Evolutionary conservation across 306 rosid species (phyloP), one percentile per base, ranked within the genome.

Genomic region (Lathyrus aphaca): DNA sequence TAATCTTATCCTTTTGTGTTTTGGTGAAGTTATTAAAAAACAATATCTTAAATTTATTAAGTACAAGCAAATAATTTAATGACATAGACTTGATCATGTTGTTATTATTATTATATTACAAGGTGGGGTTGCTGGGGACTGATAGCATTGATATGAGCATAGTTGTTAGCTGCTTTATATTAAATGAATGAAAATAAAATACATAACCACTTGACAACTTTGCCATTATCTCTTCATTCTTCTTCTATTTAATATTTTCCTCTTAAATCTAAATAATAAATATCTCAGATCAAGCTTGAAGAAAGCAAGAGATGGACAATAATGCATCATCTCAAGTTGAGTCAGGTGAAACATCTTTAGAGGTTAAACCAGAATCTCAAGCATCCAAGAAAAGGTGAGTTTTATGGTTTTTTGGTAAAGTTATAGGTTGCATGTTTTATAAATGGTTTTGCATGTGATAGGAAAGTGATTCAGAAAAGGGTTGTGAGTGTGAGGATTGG

Each of bases 401-500:
- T 17, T 57, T 38, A 6, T 23, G 35, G 43, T n/a, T 70, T 69
- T 54, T 77, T 53, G 66, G 71, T 50, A 25, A 76, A 60, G 18
- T 73, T 19, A 17, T 30, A 6, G 64, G 15, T 60, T 35, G 16
- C 51, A 32, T 43, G 60, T 72, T 54, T 37, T 60, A 10, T 45
- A 16, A 57, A 64, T 64, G 60, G 4, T 68, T 74, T 8, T 57
- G 62, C 68, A 17, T 68, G 71, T 84, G 1, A 37, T 75, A 90
- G 95, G 87, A 92, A 86, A 75, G 55, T 68, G 80, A 80, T 76
- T 67, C 79, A 92, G 83, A 92, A 86, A 79, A 90, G 81, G 29
- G 96, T 88, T 53, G 95, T 92, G 6, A 66, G 44, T 13, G 96
- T 92, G 77, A 88, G 71, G 71, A 79, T 89, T 25, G 95, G 91